Base-by-base conservation (phyloP, 768 basidiomycete genomes). In the Symmetrospora coprosmae region DNA sequence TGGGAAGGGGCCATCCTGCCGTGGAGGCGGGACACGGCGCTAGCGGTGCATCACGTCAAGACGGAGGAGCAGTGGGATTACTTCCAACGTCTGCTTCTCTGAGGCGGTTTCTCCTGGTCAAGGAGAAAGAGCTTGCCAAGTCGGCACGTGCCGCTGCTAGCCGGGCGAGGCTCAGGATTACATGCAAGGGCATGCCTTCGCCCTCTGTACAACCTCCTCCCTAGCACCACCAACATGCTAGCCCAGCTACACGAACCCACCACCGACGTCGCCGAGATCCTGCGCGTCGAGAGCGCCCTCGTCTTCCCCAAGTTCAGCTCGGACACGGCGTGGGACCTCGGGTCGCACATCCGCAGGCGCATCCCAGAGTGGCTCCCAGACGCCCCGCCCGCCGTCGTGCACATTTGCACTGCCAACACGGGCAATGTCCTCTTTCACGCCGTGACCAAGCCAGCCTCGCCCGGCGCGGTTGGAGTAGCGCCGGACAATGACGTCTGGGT, bases 401-500 rank as follows among this genome's bases (percentile, higher is more conserved):
- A 58, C 4, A 58, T 58, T 9, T 11, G 41, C 25, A 16, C 39
- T 17, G 51, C 33, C 6, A 58, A 40, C 6, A 43, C 11, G 19
- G 11, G 14, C 2, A 31, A 58, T 28, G 17, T 38, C 11, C 25
- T 58, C 5, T 58, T 58, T 30, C 55, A 38, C 14, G 55, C 40
- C 11, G 55, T 58, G 3, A 58, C 55, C 13, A 45, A 43, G 23
- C 37, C 55, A 31, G 28, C 27, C 11, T 8, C 23, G 8, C 30
- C 30, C 7, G 39, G 40, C 40, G 33, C 49, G 13, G 49, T 30
- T 19, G 8, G 19, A 6, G 19, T 58, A 7, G 41, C 28, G 14
- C 55, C 41, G 14, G 55, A 58, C 40, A 58, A 58, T 23, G 55
- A 58, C 25, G 27, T 19, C n/a, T 58, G 55, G 55, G 33, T 58